Percentiles rank a stretch among this genome's conserved stretches.
phyloP scores from a whole-genome alignment of 495 filamentous ascomycete species.

The Penicillium atrosanguineum region DNA sequence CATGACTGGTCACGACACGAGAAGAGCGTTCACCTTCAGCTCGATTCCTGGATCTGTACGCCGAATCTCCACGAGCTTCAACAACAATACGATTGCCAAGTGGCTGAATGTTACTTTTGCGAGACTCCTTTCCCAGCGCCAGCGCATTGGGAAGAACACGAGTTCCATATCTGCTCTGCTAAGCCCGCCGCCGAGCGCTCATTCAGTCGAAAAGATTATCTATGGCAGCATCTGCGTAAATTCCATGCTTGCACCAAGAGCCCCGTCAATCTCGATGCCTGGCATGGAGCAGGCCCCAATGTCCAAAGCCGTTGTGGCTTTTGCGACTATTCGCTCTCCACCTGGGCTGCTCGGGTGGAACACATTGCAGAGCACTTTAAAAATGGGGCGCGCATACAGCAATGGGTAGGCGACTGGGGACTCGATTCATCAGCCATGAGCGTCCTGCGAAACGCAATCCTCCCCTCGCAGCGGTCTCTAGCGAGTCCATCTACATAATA shows the following conservation, averaged over 20 bases:
- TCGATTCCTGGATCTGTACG: conserved; percentile 78
- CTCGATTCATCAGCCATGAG: conserved; percentile 57
- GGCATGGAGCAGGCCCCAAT: conserved; percentile 59
- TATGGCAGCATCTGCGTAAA: conserved; percentile 76
- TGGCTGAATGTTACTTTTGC: conserved; percentile 65
- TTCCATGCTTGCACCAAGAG: conserved; percentile 67
- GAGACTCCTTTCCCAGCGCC: conserved; percentile 53
- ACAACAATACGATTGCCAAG: conserved; percentile 7
- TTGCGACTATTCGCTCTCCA: conserved; percentile 58
- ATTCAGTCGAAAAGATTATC: conserved; percentile 82
- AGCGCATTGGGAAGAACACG: conserved; percentile 67
- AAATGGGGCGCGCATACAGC: conserved; percentile 61
- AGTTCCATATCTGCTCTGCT: conserved; percentile 65
- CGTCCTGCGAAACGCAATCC: conserved; percentile 60
- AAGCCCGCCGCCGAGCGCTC: conserved; percentile 64
- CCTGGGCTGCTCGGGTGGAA: conserved; percentile 60
- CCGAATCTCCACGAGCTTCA: conserved; percentile 10
- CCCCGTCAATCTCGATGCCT: conserved; percentile 61
- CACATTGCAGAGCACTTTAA: conserved; percentile 71
- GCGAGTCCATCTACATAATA: not conserved
- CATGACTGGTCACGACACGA: conserved; percentile 86
- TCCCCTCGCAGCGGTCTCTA: conserved; percentile 36
- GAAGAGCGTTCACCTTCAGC: conserved; percentile 71
- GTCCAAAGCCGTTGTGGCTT: conserved; percentile 71
- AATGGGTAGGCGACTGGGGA: conserved; percentile 75